Conservation (phyloP, 345 rosid genomes). For the Eutrema yunnanense region DNA sequence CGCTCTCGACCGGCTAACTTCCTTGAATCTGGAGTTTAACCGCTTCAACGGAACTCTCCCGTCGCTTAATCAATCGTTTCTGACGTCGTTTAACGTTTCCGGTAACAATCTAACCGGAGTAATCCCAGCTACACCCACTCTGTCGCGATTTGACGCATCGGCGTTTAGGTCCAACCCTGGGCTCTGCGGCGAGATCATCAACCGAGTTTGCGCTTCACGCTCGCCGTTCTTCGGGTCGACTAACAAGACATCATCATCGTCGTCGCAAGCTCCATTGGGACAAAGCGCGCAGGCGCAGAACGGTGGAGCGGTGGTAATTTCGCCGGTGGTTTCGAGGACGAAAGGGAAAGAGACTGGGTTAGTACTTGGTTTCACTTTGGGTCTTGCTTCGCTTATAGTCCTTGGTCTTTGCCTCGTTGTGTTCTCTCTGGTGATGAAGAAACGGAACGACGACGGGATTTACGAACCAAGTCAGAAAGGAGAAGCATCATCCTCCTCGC, state of each 20-base stretch:
- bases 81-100: slow-evolving; percentile 55
- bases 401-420: slow-evolving; percentile 39
- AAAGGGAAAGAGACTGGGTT: slow-evolving; percentile 38
- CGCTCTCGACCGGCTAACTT: slow-evolving; percentile 46
- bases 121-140: slow-evolving; percentile 60
- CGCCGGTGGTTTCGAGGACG: slow-evolving; percentile 43
- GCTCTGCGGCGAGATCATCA: slow-evolving; percentile 76
- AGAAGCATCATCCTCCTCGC: background rate
- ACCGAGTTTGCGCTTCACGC: slow-evolving; percentile 47
- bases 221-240: slow-evolving; percentile 59
- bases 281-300: slow-evolving; percentile 57
- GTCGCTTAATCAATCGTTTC: slow-evolving; percentile 59
- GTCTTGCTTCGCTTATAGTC: slow-evolving; percentile 38
- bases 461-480: slow-evolving; percentile 27
- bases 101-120: slow-evolving; percentile 69
- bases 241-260: slow-evolving; percentile 29
- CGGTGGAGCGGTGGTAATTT: slow-evolving; percentile 31
- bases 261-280: slow-evolving; percentile 48
- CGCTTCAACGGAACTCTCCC: slow-evolving; percentile 66
- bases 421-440: slow-evolving; percentile 35
- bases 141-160: slow-evolving; percentile 52
- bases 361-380: slow-evolving; percentile 46
- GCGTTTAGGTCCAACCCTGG: slow-evolving; percentile 58
- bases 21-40: slow-evolving; percentile 60
- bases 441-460: slow-evolving; percentile 23